phyloP scores from a whole-genome alignment of 352 stramenopile genomes.

The Globisporangium alternatum region DNA sequence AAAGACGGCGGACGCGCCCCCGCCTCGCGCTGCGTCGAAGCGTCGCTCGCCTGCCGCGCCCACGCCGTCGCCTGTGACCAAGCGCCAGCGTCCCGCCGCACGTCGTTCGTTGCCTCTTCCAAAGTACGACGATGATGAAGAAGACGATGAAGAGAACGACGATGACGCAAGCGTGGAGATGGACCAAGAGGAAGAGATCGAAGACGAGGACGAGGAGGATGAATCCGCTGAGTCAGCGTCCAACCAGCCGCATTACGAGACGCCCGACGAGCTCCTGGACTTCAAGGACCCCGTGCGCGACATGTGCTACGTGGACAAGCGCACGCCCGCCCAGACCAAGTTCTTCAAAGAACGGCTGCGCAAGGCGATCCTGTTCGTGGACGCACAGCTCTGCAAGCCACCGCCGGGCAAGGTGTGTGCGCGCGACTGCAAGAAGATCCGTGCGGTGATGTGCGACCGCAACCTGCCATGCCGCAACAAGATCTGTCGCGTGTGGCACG shows the following conservation, averaged over 20 bases:
- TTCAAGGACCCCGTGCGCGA: constrained; percentile 71
- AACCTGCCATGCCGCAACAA: constrained; percentile 66
- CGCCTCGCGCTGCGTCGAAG: constrained; percentile 8
- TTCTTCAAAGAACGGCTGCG: constrained; percentile 72
- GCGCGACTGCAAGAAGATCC: constrained; percentile 60
- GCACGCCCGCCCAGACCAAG: constrained; percentile 43
- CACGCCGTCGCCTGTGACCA: constrained; percentile 5
- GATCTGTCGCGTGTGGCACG: constrained; percentile 68
- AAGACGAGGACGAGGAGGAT: constrained; percentile 23
- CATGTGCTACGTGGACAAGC: constrained; percentile 58
- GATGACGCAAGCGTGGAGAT: constrained; percentile 18
- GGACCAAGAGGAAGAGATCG: constrained; percentile 18
- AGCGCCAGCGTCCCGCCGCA: constrained; percentile 10
- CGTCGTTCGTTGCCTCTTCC: constrained; percentile 16
- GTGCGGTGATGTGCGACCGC: constrained; percentile 61
- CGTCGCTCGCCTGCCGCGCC: constrained; percentile 8
- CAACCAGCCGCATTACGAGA: constrained; percentile 36
- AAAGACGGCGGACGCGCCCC: constrained; percentile 1
- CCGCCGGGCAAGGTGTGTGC: constrained; percentile 41
- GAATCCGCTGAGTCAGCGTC: constrained; percentile 12
- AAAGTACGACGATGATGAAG: constrained; percentile 12
- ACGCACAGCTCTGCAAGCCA: constrained; percentile 58
- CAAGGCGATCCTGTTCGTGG: constrained; percentile 67
- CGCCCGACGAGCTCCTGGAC: constrained; percentile 47
- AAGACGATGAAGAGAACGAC: constrained; percentile 6